phyloP scores from a whole-genome alignment of 441 rosid genomes.

The Jatropha multifida region DNA sequence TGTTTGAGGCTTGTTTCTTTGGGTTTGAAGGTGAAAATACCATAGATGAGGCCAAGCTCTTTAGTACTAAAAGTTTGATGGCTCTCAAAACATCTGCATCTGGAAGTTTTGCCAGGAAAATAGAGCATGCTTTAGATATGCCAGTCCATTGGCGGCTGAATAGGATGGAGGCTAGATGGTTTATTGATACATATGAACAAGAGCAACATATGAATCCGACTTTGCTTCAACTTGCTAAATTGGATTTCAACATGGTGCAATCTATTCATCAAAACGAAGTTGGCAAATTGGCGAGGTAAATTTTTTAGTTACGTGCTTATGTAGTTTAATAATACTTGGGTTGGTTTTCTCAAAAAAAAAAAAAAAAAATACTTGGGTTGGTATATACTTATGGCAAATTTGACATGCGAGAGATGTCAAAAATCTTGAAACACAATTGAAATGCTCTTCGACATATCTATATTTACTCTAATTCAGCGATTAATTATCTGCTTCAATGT shows the following conservation, averaged over 20 bases:
- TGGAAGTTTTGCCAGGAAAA: no score
- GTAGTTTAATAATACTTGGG: no score
- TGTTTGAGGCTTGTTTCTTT: no score
- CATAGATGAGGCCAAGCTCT: slow-evolving; percentile 24
- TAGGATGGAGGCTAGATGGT: slow-evolving; percentile 29
- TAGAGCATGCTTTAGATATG: slow-evolving; percentile 25
- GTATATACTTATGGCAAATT: no score
- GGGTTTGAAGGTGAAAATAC: slow-evolving; percentile 13
- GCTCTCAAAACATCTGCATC: not conserved
- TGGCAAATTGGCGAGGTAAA: slow-evolving; percentile 19
- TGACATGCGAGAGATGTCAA: no score
- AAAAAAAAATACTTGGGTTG: no score
- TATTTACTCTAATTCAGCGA: no score
- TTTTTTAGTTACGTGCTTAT: no score
- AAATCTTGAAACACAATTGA: no score
- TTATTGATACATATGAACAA: slow-evolving; percentile 17
- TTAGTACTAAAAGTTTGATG: slow-evolving; percentile 1
- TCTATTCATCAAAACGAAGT: slow-evolving; percentile 21
- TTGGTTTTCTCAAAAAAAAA: no score
- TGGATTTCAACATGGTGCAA: slow-evolving; percentile 28
- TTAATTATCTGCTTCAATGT: no score
- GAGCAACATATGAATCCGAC: slow-evolving; percentile 4
- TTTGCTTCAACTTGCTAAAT: slow-evolving; percentile 29
- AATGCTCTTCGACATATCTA: no score
- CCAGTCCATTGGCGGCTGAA: slow-evolving; percentile 28